Percentiles rank a stretch among this genome's conserved stretches.
These are phyloP conservation scores for Pseudogymnoascus sp. DNA, from an alignment of 2,329 filamentous ascomycete genomes.

Conservation along the genomic window DNA sequence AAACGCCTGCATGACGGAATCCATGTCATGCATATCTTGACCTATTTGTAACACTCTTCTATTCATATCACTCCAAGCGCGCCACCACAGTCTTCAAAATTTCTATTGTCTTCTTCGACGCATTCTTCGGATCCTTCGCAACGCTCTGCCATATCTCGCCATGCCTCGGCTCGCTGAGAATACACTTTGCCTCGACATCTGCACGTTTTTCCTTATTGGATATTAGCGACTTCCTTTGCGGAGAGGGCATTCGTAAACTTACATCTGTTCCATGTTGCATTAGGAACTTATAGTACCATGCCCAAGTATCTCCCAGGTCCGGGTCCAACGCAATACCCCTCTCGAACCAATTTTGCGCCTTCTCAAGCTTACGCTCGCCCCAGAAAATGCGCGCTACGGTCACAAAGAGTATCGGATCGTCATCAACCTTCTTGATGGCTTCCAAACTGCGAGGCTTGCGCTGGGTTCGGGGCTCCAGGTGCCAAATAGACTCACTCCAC, in stretches of 20 bases:
- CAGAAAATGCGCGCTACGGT: constrained; percentile 94
- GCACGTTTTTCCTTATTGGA: constrained; percentile 62
- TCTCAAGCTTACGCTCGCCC: constrained; percentile 84
- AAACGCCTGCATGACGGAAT: not conserved
- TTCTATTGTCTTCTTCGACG: constrained; percentile 66
- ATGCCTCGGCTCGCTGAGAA: constrained; percentile 77
- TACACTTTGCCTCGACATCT: constrained; percentile 75
- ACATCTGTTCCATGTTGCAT: constrained; percentile 80
- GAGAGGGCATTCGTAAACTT: constrained; percentile 20
- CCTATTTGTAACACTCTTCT: not conserved
- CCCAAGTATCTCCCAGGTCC: constrained; percentile 88
- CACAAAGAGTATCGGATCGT: constrained; percentile 79
- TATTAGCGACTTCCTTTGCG: constrained; percentile 11
- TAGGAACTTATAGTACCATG: constrained; percentile 95
- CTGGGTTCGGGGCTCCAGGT: constrained; percentile 84
- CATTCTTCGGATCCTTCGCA: constrained; percentile 78
- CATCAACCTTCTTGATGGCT: constrained; percentile 94
- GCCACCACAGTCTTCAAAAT: constrained; percentile 70
- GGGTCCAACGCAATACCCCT: constrained; percentile 84
- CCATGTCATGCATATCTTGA: not conserved
- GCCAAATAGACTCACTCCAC: constrained; percentile 93
- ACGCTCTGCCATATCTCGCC: constrained; percentile 86
- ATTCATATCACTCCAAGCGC: constrained; percentile 21
- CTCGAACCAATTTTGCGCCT: constrained; percentile 95
- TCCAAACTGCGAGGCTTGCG: constrained; percentile 85